Conservation (phyloP, 176 grass and related monocot species). For the Zoysia japonica region DNA sequence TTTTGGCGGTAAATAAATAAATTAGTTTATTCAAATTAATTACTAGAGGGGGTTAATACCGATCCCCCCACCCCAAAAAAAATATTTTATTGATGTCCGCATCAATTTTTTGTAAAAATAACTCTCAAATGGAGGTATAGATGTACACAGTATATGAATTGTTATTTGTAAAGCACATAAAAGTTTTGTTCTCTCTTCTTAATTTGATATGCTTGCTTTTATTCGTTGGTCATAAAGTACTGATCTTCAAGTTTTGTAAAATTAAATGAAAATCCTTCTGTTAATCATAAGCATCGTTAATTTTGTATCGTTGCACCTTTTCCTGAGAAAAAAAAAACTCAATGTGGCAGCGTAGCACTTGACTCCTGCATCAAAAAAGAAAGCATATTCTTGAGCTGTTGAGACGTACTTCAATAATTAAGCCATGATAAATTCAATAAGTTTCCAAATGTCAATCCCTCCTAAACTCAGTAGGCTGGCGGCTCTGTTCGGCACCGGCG, state of each 20-base stretch:
- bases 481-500: too few species aligned
- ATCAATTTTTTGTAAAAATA: slow-evolving; percentile 33
- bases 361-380: neutral
- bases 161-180: neutral
- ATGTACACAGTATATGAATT: neutral
- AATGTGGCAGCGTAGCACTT: neutral
- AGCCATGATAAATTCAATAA: neutral
- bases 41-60: neutral
- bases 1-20: slow-evolving; percentile 13
- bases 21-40: neutral
- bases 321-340: neutral
- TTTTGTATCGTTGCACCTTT: neutral
- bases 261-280: neutral
- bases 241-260: neutral
- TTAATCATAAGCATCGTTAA: neutral
- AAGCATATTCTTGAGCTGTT: neutral
- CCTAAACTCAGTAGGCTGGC: neutral
- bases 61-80: neutral
- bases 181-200: too few species aligned
- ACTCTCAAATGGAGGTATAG: slow-evolving; percentile 10
- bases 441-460: slow-evolving; percentile 35
- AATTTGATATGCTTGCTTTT: too few species aligned
- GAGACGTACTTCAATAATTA: neutral
- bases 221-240: neutral
- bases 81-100: neutral